Evolutionary conservation across 2,329 filamentous ascomycete genomes (phyloP).

Genomic region (Stagonosporopsis chrysanthemi): DNA sequence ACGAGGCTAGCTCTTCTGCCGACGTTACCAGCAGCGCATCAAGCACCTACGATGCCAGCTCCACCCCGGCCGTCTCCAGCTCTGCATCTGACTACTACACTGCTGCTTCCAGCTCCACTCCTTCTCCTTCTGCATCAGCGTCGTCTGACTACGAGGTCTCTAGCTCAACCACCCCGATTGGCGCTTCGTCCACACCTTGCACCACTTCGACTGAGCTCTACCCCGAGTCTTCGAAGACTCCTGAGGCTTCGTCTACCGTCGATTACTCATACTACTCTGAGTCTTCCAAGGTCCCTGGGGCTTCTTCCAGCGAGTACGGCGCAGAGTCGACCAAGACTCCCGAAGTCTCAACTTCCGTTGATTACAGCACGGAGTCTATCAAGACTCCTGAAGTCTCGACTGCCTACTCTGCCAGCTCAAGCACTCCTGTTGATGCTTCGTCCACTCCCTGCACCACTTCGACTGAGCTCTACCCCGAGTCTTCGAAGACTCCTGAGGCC

Average conservation of each 20-base stretch:
- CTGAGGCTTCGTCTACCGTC: conserved; percentile 18
- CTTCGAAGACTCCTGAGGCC: conserved; percentile 23
- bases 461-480: conserved; percentile 13
- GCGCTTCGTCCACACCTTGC: conserved; percentile 15
- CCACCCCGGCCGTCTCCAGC: conserved; percentile 2
- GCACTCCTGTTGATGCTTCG: conserved; percentile 5
- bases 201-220: conserved; percentile 17
- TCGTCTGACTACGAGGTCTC: conserved; percentile 8
- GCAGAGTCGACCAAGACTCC: conserved; percentile 13
- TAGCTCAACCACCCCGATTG: conserved; percentile 5
- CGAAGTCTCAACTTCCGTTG: conserved; percentile 5
- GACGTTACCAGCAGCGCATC: conserved; percentile 15
- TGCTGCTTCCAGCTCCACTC: conserved; percentile 2
- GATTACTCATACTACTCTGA: conserved; percentile 9
- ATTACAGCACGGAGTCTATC: conserved; percentile 7
- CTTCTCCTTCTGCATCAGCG: conserved; percentile 5
- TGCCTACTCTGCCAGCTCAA: conserved; percentile 9
- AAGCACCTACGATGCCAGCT: conserved; percentile 7
- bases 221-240: conserved; percentile 17
- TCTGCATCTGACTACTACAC: conserved; percentile 1
- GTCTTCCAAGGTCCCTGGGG: conserved; percentile 12
- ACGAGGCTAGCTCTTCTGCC: neutral
- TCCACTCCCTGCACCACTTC: conserved; percentile 17
- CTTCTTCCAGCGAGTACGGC: conserved; percentile 5
- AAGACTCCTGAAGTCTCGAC: conserved; percentile 15